phyloP scores from a whole-genome alignment of 2,329 filamentous ascomycete species.

The Nemania serpens region DNA sequence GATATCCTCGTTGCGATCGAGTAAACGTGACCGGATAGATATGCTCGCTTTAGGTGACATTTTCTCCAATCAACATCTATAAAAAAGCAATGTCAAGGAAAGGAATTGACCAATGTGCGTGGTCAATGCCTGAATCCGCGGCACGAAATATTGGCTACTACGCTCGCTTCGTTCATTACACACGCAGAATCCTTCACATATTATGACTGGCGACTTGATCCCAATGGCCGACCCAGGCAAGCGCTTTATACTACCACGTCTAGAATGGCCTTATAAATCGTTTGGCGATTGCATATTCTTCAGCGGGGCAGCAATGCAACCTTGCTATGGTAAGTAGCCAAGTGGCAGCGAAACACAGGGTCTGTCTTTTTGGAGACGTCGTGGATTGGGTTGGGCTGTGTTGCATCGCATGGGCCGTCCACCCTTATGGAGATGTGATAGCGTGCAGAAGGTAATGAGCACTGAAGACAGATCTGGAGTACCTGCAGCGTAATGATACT shows the following conservation, averaged over 20 bases:
- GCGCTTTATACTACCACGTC: slow-evolving; percentile 7
- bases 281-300: slow-evolving; percentile 19
- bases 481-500: not conserved
- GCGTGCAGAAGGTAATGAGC: slow-evolving; percentile 18
- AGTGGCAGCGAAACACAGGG: slow-evolving; percentile 25
- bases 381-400: slow-evolving; percentile 22
- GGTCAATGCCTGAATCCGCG: slow-evolving; percentile 3
- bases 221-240: slow-evolving; percentile 17
- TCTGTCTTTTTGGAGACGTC: slow-evolving; percentile 23
- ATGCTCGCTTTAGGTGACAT: not conserved
- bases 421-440: slow-evolving; percentile 23
- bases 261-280: slow-evolving; percentile 19
- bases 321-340: slow-evolving; percentile 14
- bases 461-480: slow-evolving; percentile 11
- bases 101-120: slow-evolving; percentile 21
- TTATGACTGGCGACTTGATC: slow-evolving; percentile 10
- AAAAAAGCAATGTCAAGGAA: slow-evolving; percentile 18
- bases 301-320: slow-evolving; percentile 20
- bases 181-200: slow-evolving; percentile 10
- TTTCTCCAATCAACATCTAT: slow-evolving; percentile 5
- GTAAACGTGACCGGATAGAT: slow-evolving; percentile 4
- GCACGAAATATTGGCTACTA: slow-evolving; percentile 11
- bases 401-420: slow-evolving; percentile 26
- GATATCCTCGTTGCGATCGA: too few species aligned
- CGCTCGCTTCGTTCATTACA: slow-evolving; percentile 8